Percentiles rank a stretch among this genome's conserved stretches.
Evolutionary conservation across 2,329 filamentous ascomycete species (phyloP).

Genomic region (Pestalotiopsis sp.): DNA sequence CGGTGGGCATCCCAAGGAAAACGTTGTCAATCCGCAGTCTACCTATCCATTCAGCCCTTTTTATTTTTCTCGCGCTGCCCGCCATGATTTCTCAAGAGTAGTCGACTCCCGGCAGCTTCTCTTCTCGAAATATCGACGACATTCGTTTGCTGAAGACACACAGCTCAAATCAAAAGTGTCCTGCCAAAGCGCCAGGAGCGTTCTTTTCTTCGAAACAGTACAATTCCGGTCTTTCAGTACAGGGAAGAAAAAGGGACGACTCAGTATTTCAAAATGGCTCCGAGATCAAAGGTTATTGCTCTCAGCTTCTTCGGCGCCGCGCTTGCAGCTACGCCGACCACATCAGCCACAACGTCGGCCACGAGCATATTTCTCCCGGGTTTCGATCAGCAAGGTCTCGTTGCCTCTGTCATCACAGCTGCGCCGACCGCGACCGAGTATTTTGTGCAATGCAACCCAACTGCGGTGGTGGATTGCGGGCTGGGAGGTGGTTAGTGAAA

Average conservation of each 20-base stretch:
- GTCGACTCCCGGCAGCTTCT: not conserved
- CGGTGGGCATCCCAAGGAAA: not conserved
- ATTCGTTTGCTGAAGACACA: not conserved
- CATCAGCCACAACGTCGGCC: not conserved
- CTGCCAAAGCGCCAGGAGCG: not conserved
- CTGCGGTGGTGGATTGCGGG: not conserved
- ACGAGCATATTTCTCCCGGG: conserved; percentile 9
- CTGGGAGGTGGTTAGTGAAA: conserved; percentile 1
- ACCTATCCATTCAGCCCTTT: not conserved
- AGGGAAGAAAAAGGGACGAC: not conserved
- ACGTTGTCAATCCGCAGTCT: not conserved
- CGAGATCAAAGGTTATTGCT: not conserved
- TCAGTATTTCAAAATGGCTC: not conserved
- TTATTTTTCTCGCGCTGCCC: not conserved
- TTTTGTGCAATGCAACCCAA: conserved; percentile 4
- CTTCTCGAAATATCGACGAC: not conserved
- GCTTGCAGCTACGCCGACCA: not conserved
- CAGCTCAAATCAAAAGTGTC: not conserved
- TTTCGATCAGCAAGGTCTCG: not conserved
- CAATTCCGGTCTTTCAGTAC: not conserved
- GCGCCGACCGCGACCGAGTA: conserved; percentile 5
- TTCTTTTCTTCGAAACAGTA: not conserved
- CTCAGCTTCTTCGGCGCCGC: not conserved
- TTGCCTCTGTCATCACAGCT: conserved; percentile 10
- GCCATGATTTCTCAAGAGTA: not conserved